phyloP scores from a whole-genome alignment of 2,329 filamentous ascomycete species.

The Hymenoscyphus linearis region DNA sequence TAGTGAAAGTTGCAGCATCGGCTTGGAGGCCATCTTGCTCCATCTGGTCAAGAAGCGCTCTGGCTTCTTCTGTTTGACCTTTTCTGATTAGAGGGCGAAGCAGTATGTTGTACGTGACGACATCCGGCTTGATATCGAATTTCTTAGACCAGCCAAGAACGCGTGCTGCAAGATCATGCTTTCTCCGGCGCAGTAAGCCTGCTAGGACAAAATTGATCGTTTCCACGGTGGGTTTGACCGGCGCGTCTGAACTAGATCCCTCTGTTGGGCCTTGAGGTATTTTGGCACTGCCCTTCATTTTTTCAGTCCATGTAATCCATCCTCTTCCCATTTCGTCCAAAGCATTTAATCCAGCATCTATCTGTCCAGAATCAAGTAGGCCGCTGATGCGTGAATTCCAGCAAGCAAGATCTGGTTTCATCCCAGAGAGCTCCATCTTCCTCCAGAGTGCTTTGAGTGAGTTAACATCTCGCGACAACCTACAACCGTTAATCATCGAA shows the following conservation, averaged over 20 bases:
- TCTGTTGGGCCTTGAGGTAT: constrained; percentile 24
- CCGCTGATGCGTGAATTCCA: constrained; percentile 69
- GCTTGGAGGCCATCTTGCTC: constrained; percentile 46
- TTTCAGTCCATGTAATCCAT: constrained; percentile 42
- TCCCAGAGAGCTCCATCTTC: constrained; percentile 51
- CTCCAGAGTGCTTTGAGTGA: constrained; percentile 64
- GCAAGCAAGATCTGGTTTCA: constrained; percentile 56
- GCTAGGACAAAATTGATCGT: constrained; percentile 66
- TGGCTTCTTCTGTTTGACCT: constrained; percentile 43
- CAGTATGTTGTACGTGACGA: constrained; percentile 60
- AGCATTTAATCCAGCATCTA: constrained; percentile 53
- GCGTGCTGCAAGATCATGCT: constrained; percentile 44
- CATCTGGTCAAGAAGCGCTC: constrained; percentile 55
- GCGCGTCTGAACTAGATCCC: constrained; percentile 34
- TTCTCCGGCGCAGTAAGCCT: constrained; percentile 50
- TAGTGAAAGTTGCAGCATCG: constrained; percentile 67
- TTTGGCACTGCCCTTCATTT: constrained; percentile 18
- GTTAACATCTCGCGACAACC: constrained; percentile 50
- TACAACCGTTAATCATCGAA: constrained; percentile 67
- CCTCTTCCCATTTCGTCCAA: constrained; percentile 59
- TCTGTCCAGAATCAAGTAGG: constrained; percentile 51
- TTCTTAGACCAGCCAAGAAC: constrained; percentile 46
- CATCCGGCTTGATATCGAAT: constrained; percentile 41
- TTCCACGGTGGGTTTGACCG: constrained; percentile 56
- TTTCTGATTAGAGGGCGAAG: constrained; percentile 53